Conservation (phyloP, 441 rosid species). For the Geranium incanum region DNA sequence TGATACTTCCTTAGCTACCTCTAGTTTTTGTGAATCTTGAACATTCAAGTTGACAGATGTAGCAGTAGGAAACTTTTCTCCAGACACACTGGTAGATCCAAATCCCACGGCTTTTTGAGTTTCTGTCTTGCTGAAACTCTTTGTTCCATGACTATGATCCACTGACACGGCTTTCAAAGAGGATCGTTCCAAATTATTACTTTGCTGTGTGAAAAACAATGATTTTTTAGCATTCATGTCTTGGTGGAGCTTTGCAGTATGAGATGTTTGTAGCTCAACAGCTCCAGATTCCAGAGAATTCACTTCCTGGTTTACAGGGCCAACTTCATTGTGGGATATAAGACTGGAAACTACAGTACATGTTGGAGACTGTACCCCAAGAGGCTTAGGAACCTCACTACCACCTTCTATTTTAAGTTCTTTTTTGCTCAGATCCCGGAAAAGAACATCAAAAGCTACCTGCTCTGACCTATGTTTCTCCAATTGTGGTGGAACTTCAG, state of each 20-base stretch:
- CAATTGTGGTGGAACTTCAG: conserved; percentile 29
- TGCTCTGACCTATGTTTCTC: conserved; percentile 29
- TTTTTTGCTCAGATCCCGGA: conserved; percentile 23
- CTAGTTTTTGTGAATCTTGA: conserved; percentile 27
- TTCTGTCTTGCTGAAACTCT: conserved; percentile 24
- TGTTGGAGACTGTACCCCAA: conserved; percentile 27
- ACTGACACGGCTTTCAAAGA: conserved; percentile 25
- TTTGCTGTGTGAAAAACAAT: conserved; percentile 27
- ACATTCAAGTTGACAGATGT: conserved; percentile 15
- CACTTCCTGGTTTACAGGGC: conserved; percentile 20
- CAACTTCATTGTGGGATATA: conserved; percentile 19
- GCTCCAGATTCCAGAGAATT: conserved; percentile 32
- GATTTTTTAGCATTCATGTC: conserved; percentile 31
- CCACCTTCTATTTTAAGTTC: conserved; percentile 19
- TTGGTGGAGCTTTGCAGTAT: conserved; percentile 25
- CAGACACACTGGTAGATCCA: conserved; percentile 23
- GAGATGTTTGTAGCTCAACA: conserved; percentile 28
- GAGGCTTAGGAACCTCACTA: conserved; percentile 26
- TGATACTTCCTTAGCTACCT: conserved; percentile 29
- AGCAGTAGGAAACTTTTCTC: conserved; percentile 15
- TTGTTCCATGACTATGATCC: conserved; percentile 23
- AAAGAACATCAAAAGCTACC: conserved; percentile 22
- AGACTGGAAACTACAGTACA: conserved; percentile 21
- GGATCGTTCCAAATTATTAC: conserved; percentile 34
- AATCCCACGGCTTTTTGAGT: conserved; percentile 31